Evolutionary conservation across 2,329 filamentous ascomycete species (phyloP).

Genomic region (Monosporascus sp.): DNA sequence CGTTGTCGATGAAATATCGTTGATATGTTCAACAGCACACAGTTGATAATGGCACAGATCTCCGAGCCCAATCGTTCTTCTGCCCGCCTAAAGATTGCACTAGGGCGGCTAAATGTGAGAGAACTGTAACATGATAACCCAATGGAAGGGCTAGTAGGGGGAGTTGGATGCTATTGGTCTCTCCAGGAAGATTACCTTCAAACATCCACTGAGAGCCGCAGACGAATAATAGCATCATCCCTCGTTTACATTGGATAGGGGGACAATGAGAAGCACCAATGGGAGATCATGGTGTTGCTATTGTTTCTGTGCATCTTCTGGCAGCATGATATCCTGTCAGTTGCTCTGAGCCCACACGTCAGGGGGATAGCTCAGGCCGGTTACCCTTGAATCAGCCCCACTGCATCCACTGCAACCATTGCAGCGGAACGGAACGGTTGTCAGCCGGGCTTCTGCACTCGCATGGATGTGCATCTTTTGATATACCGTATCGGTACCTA

Average conservation of each 20-base stretch:
- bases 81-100: neutral
- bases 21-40: neutral
- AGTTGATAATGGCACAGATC: neutral
- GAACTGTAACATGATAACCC: neutral
- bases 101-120: neutral
- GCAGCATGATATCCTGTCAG: too few species aligned
- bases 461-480: too few species aligned
- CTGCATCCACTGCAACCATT: too few species aligned
- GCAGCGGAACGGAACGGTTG: too few species aligned
- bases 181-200: neutral
- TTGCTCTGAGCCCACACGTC: neutral
- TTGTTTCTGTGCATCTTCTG: too few species aligned
- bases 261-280: neutral
- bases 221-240: neutral
- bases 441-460: too few species aligned
- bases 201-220: neutral
- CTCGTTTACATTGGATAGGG: neutral
- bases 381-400: too few species aligned
- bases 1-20: neutral
- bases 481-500: too few species aligned
- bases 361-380: too few species aligned
- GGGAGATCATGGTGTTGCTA: neutral
- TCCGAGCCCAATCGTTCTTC: neutral
- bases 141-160: neutral
- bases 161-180: neutral